Conservation (phyloP, 108 stramenopile genomes). For the Nannochloropsis gaditana region DNA sequence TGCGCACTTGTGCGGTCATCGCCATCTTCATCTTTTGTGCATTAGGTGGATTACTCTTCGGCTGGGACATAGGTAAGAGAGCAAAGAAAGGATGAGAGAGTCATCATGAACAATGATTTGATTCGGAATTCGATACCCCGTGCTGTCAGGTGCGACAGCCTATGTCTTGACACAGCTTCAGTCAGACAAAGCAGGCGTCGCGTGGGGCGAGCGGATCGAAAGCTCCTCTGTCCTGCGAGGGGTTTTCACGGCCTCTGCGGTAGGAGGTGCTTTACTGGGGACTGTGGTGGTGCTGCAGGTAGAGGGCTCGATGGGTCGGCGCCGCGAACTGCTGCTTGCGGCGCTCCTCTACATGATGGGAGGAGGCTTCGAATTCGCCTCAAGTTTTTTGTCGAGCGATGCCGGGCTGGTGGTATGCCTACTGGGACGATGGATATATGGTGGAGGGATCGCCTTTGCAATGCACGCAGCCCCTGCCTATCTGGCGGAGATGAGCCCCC, state of each 20-base stretch:
- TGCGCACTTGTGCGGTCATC: constrained; percentile 30
- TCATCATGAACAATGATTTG: not conserved
- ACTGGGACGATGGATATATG: constrained; percentile 58
- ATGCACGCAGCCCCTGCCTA: constrained; percentile 69
- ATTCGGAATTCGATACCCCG: not conserved
- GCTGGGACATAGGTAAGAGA: constrained; percentile 34
- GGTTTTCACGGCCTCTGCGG: not conserved
- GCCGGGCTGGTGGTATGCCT: constrained; percentile 53
- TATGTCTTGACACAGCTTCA: not conserved
- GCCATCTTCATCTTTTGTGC: constrained; percentile 56
- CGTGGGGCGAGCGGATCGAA: not conserved
- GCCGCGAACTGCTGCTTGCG: constrained; percentile 62
- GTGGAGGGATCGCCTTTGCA: constrained; percentile 65
- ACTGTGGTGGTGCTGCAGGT: not conserved
- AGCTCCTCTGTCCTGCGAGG: constrained; percentile 1
- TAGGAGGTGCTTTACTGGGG: not conserved
- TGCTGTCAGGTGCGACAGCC: not conserved
- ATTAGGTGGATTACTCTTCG: constrained; percentile 60
- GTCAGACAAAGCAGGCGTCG: not conserved
- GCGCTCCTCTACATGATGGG: constrained; percentile 61
- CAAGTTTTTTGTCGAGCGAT: constrained; percentile 34
- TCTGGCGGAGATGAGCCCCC: constrained; percentile 71
- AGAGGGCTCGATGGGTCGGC: constrained; percentile 60
- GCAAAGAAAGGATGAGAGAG: not conserved
- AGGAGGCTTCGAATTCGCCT: constrained; percentile 32